Base-by-base conservation (phyloP, 805 yeast genomes). In the Candida quercuum region DNA sequence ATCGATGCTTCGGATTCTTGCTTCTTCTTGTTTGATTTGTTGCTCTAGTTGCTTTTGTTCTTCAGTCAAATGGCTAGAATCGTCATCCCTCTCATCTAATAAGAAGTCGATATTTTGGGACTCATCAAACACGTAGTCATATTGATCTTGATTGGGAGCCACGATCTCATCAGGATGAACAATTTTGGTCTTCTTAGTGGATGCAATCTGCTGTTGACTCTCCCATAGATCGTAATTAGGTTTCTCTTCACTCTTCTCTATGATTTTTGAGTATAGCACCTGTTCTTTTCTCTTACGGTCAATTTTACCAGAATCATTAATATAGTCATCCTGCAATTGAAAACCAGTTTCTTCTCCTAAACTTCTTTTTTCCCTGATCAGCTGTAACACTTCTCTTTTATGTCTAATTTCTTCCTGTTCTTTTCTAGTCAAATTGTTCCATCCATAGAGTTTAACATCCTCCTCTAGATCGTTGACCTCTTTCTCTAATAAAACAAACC, bases 81-180 rank as follows among this genome's bases (percentile, higher is more conserved):
- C 42, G 24, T 30, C 33, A 15, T 37, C 38, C 4, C 21, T 60
- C 1, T 57, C 57, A 27, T 72, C 76, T 4, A 64, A 52, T 1
- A 66, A 59, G 46, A 76, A 79, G 15, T 76, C 72, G 23, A 80
- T 74, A 33, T 67, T 67, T 46, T 81, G 85, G 0, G 75, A 60
- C 24, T 76, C 76, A 53, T 86, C 93, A 60, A 82, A 83, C 1
- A 86, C 91, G 59, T 69, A 86, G n/a, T 84, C 94, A 50, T 82
- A 85, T 28, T 76, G 57, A 6, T 67, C 66, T 20, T 57, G 68
- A 3, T 63, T 62, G 0, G 71, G 67, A 1, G 69, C 52, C 13
- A 56, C 51, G 16, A 72, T 65, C 34, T 66, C 68, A 47, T 71
- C 75, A 17, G 62, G 62, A 28, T 56, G 64, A 22, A 48, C 52